Conservation (phyloP, 768 basidiomycete species). For the Asterophora lycoperdoides region DNA sequence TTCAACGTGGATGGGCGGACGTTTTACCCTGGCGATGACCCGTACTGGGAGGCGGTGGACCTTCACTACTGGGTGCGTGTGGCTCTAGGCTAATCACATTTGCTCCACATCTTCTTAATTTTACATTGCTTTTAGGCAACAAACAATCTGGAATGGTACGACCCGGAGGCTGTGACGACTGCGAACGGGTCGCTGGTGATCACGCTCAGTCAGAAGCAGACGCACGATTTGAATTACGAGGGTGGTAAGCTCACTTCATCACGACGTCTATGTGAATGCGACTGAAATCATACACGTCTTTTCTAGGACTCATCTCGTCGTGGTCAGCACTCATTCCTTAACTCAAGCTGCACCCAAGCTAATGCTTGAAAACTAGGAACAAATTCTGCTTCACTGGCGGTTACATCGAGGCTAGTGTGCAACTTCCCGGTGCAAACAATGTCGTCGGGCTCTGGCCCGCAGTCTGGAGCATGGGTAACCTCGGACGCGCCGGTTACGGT, state of each 20-base stretch:
- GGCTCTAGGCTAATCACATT: too few species aligned
- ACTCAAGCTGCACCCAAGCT: conserved; percentile 1
- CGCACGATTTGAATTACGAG: conserved; percentile 68
- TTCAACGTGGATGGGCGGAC: conserved; percentile 69
- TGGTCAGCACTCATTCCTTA: conserved; percentile 27
- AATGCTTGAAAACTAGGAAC: conserved; percentile 51
- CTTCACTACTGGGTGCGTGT: conserved; percentile 67
- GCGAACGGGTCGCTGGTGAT: conserved; percentile 68
- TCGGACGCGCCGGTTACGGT: conserved; percentile 79
- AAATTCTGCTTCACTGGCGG: conserved; percentile 91
- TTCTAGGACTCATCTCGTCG: conserved; percentile 39
- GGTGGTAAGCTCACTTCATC: conserved; percentile 42
- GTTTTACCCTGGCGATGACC: conserved; percentile 81
- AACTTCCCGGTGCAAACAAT: conserved; percentile 63
- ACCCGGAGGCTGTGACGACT: conserved; percentile 77
- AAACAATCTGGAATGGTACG: conserved; percentile 82
- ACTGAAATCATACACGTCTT: conserved; percentile 18
- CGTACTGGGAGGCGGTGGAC: conserved; percentile 80
- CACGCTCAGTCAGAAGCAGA: conserved; percentile 57
- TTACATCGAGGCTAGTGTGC: conserved; percentile 60
- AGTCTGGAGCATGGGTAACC: conserved; percentile 71
- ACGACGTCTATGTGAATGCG: conserved; percentile 16
- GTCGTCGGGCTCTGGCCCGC: conserved; percentile 76
- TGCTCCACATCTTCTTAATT: neutral
- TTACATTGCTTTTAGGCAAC: conserved; percentile 40